Base-by-base conservation (phyloP, 202 grass and related monocot species). In the Carex arenaria region DNA sequence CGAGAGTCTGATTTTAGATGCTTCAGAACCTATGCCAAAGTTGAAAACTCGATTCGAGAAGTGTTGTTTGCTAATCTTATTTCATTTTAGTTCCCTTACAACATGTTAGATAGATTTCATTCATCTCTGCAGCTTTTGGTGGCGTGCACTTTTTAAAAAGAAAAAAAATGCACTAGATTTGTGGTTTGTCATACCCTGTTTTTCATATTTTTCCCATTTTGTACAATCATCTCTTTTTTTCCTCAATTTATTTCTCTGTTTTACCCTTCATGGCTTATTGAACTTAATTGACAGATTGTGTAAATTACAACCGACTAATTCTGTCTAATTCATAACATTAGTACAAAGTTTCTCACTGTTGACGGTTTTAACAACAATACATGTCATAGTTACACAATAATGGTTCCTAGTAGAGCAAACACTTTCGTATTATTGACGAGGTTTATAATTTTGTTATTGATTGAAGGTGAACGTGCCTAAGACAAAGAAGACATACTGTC, bases 401-500 rank as follows among this genome's bases (percentile, higher is more conserved):
- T 59, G 55, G 55, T 59, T 59, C 56, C 56, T 19, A 2, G 56
- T 17, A 7, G 17, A n/a, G 18, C 45, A 49, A 11, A 19, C 56
- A 59, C 45, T 11, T 49, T 19, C 0, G 18, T 57, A 19, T 59
- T n/a, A 59, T 7, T 19, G 15, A 19, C 17, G 8, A 59, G 17
- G 17, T 59, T 59, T 59, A 59, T 59, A 59, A 59, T 20, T 59
- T 59, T 59, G 56, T 59, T 5, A 59, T 19, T n/a, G n/a, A 59
- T 19, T 59, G 56, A 3, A 97, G 90, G 94, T 97, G 84, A 97
- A 97, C n/a, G 90, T 97, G 77, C 94, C 94, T 0, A 97, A 97
- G 85, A 94, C 89, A 68, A 97, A 91, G 92, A 97, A 94, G 82
- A 97, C 92, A 22, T 94, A 94, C 79, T 97, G 90, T 89, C 94